Evolutionary conservation across 192 early-diverging fungal species (phyloP).

Genomic region (Diversispora epigaea): DNA sequence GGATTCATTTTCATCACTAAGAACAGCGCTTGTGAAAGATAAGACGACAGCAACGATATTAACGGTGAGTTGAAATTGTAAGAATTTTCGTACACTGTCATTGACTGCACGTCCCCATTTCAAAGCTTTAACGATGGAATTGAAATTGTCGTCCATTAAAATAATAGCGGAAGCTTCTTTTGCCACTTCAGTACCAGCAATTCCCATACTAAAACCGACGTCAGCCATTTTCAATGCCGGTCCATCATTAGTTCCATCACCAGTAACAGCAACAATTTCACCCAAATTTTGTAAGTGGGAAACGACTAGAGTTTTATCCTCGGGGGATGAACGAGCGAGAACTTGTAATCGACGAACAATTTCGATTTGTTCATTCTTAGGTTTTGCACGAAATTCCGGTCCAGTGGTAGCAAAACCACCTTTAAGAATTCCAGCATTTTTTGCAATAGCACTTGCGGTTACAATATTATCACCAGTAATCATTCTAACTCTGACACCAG

Average conservation of each 20-base stretch:
- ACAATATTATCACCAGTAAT: slow-evolving; percentile 82
- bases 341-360: slow-evolving; percentile 76
- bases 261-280: slow-evolving; percentile 79
- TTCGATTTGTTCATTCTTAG: slow-evolving; percentile 61
- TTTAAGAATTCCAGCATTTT: slow-evolving; percentile 78
- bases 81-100: slow-evolving; percentile 83
- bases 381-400: slow-evolving; percentile 71
- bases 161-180: slow-evolving; percentile 84
- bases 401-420: slow-evolving; percentile 78
- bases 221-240: slow-evolving; percentile 87
- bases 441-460: slow-evolving; percentile 90
- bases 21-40: slow-evolving; percentile 66
- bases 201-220: slow-evolving; percentile 93
- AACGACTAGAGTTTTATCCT: slow-evolving; percentile 88
- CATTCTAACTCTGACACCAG: slow-evolving; percentile 90
- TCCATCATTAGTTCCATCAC: slow-evolving; percentile 85
- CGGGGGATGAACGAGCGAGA: slow-evolving; percentile 82
- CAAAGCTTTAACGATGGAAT: slow-evolving; percentile 73
- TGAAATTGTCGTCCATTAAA: slow-evolving; percentile 90
- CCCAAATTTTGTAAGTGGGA: slow-evolving; percentile 65
- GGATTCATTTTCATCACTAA: slow-evolving; percentile 65
- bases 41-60: slow-evolving; percentile 77
- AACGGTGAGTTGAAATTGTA: slow-evolving; percentile 84
- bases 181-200: slow-evolving; percentile 82
- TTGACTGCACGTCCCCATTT: slow-evolving; percentile 82